Evolutionary conservation across 768 basidiomycete species (phyloP), one percentile per base, ranked within the genome.

Genomic region (Lyophyllum decastes): DNA sequence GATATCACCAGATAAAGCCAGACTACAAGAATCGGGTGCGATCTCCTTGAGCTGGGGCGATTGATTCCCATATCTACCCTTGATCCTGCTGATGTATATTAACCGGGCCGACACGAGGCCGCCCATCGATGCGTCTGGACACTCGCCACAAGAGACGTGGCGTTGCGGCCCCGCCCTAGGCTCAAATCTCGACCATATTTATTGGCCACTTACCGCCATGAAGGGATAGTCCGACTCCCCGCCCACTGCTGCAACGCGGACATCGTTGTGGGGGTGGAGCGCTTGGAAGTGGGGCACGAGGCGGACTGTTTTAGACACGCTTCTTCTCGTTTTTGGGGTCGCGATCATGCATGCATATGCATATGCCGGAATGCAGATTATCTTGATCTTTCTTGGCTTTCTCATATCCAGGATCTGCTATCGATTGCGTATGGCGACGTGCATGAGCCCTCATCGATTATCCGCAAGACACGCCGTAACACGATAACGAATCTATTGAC

Each of bases 1-100:
- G 62, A 24, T 12, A 33, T 30, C 55, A 17, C 25, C 48, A 4
- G 43, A 49, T 54, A 61, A 63, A 40, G 41, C 68, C 11, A 63
- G 67, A 34, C 46, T 73, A 17, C 60, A 64, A 10, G 68, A 69
- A 48, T 60, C 49, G 21, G 68, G 68, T 9, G 59, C 66, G 22
- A 65, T 73, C 30, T 68, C 67, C 44, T 43, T 70, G 40, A 70
- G 67, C 59, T 73, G 71, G 71, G 68, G 67, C 2, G 69, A 71
- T 57, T 71, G 50, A 66, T 47, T 10, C 16, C 16, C n/a, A n/a
- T 24, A n/a, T 21, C 45, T 47, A 27, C 30, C 27, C 21, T 16
- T 27, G 7, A 25, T n/a, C 34, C 30, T 48, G 45, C 46, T 21
- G 43, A 45, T 22, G 2, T 38, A 21, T 46, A 30, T 30, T 30